These are phyloP conservation scores for Cinnamomum micranthum DNA, from an alignment of 164 flowering plant genomes.

Conservation along the genomic window DNA sequence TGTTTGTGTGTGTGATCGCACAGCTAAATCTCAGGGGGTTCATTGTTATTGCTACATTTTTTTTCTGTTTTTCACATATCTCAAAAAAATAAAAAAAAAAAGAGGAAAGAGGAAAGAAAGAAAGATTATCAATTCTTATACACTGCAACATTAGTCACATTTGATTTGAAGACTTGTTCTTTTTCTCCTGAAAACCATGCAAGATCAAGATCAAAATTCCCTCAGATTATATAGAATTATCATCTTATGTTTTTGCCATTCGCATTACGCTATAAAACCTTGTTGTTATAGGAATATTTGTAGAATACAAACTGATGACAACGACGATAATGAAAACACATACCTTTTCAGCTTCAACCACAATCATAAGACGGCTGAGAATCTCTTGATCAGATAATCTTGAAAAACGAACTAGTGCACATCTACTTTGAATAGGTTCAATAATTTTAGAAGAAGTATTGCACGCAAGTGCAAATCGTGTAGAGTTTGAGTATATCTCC, in stretches of 20 bases:
- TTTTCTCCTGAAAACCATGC: not conserved
- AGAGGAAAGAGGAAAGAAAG: too few species aligned
- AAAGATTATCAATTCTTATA: too few species aligned
- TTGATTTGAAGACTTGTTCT: not conserved
- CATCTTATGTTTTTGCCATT: not conserved
- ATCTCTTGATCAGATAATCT: constrained; percentile 91
- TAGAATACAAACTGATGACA: not conserved
- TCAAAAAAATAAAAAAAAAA: too few species aligned
- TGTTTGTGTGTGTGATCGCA: too few species aligned
- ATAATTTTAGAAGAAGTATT: constrained; percentile 89
- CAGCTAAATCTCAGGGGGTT: too few species aligned
- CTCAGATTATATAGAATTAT: not conserved
- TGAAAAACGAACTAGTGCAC: constrained; percentile 93
- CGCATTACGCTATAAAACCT: not conserved
- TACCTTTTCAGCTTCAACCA: constrained; percentile 85
- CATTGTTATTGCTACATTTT: too few species aligned
- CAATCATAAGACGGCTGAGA: constrained; percentile 91
- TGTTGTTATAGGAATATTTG: not conserved
- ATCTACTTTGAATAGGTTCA: constrained; percentile 99
- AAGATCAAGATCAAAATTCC: not conserved
- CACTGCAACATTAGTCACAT: too few species aligned
- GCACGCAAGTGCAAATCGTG: constrained; percentile 98
- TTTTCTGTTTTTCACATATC: too few species aligned
- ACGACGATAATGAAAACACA: too few species aligned
- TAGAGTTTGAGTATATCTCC: constrained; percentile 95